Percentiles rank a stretch among this genome's conserved stretches.
Evolutionary conservation across 1,139 yeast species (phyloP).

Genomic region (Saccharomyces hybrid): DNA sequence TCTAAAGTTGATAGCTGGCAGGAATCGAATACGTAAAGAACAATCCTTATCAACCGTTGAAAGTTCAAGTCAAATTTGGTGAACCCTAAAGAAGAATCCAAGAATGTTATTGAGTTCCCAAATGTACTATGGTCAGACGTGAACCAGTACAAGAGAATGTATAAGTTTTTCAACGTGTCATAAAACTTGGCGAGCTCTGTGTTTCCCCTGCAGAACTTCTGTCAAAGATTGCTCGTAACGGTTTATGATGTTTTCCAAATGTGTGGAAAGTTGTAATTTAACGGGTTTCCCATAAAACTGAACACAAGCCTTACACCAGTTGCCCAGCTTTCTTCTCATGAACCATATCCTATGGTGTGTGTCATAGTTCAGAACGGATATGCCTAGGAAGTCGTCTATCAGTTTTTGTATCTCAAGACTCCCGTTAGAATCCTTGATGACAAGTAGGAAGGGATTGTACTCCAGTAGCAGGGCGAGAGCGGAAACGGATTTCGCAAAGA

Average conservation of each 20-base stretch:
- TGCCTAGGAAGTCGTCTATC: constrained; percentile 14
- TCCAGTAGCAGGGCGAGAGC: constrained; percentile 23
- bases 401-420: constrained; percentile 14
- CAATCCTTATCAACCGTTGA: constrained; percentile 23
- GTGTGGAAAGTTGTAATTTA: constrained; percentile 13
- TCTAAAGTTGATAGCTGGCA: constrained; percentile 7
- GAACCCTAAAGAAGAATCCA: constrained; percentile 16
- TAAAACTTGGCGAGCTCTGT: constrained; percentile 11
- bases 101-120: constrained; percentile 12
- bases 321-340: constrained; percentile 19
- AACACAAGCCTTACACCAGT: constrained; percentile 18
- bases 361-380: constrained; percentile 15
- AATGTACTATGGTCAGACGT: constrained; percentile 12
- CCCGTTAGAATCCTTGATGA: background rate
- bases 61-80: constrained; percentile 23
- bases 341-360: constrained; percentile 21
- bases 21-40: constrained; percentile 21
- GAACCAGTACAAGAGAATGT: constrained; percentile 24
- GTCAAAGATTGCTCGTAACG: constrained; percentile 13
- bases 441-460: constrained; percentile 18
- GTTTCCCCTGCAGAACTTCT: constrained; percentile 14
- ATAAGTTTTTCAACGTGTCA: constrained; percentile 12
- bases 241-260: constrained; percentile 8
- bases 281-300: constrained; percentile 13
- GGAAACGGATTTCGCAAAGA: constrained; percentile 24